Percentiles rank a stretch among this genome's conserved stretches.
Evolutionary conservation across 2,329 filamentous ascomycete species (phyloP).

Genomic region (Diaporthe amygdali): DNA sequence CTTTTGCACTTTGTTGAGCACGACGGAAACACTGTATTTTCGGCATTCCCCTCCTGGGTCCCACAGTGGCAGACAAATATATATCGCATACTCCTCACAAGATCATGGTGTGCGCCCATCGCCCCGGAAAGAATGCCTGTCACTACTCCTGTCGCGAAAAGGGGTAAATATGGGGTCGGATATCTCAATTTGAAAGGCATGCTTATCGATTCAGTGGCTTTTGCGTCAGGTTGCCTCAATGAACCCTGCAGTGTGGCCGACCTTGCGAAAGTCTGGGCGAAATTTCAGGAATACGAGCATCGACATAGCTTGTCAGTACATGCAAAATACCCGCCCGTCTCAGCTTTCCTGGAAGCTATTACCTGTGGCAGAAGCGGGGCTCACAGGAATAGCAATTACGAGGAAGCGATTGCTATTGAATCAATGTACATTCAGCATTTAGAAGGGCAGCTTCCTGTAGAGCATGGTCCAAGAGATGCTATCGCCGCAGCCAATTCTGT

Average conservation of each 20-base stretch:
- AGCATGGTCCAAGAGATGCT: too few relatives aligned
- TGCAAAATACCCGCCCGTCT: not conserved
- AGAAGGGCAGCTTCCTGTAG: too few relatives aligned
- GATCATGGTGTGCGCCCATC: not conserved
- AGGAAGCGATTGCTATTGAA: too few relatives aligned
- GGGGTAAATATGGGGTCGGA: not conserved
- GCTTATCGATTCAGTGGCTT: not conserved
- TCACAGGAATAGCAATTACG: too few relatives aligned
- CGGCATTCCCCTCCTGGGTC: not conserved
- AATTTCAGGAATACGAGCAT: not conserved
- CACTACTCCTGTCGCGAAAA: not conserved
- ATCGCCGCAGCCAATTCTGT: too few relatives aligned
- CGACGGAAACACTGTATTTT: not conserved
- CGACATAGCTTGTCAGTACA: not conserved
- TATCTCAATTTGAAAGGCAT: not conserved
- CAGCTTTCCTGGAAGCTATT: not conserved
- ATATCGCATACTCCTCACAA: too few relatives aligned
- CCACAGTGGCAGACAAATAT: not conserved
- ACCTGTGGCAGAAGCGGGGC: too few relatives aligned
- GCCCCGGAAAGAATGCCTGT: not conserved
- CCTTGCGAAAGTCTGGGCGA: not conserved
- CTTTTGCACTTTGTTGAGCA: not conserved
- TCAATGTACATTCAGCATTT: too few relatives aligned
- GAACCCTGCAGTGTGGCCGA: not conserved
- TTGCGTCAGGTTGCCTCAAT: not conserved